These are phyloP conservation scores for Didymella arachidicola DNA, from an alignment of 2,329 filamentous ascomycete species.

Conservation along the genomic window DNA sequence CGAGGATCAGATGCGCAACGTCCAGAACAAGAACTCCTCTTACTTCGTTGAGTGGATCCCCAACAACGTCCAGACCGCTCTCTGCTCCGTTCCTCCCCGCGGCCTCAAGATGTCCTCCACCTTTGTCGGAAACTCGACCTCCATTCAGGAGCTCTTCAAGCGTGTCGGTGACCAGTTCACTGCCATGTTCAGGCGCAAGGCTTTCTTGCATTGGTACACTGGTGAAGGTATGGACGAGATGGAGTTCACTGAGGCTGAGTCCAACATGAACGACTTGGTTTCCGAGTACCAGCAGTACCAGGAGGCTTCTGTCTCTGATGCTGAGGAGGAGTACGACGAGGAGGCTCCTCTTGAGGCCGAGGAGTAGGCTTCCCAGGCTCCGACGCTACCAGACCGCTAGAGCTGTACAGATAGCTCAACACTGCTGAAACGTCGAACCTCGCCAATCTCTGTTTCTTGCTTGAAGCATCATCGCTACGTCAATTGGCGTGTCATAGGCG, in stretches of 20 bases:
- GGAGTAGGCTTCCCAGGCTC: conserved; percentile 56
- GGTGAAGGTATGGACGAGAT: conserved; percentile 99
- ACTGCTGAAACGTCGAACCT: conserved; percentile 14
- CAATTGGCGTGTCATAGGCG: conserved; percentile 21
- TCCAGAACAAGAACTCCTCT: conserved; percentile 99
- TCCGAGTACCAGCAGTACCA: conserved; percentile 99
- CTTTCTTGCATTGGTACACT: conserved; percentile 99
- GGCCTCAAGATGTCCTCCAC: conserved; percentile 99
- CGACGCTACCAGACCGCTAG: conserved; percentile 13
- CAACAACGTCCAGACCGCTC: conserved; percentile 99
- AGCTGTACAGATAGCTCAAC: conserved; percentile 17
- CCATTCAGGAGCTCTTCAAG: conserved; percentile 99
- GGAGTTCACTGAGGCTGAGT: conserved; percentile 99
- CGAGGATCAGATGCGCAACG: conserved; percentile 99
- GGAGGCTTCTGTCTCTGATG: conserved; percentile 96
- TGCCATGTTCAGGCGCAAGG: conserved; percentile 99
- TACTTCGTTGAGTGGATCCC: conserved; percentile 99
- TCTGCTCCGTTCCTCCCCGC: conserved; percentile 97
- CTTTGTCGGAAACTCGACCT: conserved; percentile 99
- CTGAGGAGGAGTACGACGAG: conserved; percentile 94
- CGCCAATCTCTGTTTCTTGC: conserved; percentile 36
- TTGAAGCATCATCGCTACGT: conserved; percentile 34
- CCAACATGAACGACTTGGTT: conserved; percentile 99
- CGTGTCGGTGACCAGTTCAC: conserved; percentile 99
- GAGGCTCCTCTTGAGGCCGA: conserved; percentile 77